A percentile compares a stretch with the other conserved stretches of the same genome.
phyloP scores from a whole-genome alignment of 2,329 filamentous ascomycete genomes.

The Penicillium sp. region DNA sequence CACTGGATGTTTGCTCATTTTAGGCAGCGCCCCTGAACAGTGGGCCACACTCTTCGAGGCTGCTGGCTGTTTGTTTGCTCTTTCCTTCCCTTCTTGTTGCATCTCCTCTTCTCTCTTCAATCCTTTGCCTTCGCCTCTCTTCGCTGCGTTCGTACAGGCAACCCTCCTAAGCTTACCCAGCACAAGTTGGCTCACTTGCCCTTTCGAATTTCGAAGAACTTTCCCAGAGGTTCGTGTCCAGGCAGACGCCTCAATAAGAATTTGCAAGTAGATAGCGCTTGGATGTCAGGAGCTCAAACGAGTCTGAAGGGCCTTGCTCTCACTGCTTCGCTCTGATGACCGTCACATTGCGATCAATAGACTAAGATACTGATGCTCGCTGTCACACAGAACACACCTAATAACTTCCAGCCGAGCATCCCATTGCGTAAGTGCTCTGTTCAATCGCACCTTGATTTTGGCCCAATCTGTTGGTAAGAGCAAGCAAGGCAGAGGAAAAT shows the following conservation, averaged over 20 bases:
- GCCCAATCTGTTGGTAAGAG: neutral
- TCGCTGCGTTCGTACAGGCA: neutral
- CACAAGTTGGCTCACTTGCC: neutral
- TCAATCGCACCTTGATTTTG: neutral
- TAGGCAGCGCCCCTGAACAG: neutral
- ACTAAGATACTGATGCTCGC: neutral
- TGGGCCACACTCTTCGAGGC: neutral
- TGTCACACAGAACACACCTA: neutral
- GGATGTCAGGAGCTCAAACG: neutral
- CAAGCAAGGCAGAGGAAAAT: neutral
- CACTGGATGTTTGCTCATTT: neutral
- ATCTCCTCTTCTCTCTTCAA: neutral
- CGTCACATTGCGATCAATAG: neutral
- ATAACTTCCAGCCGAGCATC: neutral
- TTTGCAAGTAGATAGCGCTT: neutral
- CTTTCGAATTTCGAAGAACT: neutral
- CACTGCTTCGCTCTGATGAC: neutral
- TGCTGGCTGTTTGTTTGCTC: neutral
- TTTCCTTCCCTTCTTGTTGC: neutral
- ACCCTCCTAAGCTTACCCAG: neutral
- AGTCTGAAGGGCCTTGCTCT: neutral
- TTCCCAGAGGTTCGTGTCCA: neutral
- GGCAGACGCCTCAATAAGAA: neutral
- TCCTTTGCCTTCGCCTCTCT: conserved; percentile 4
- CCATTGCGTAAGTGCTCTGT: neutral